Evolutionary conservation across 805 yeast genomes (phyloP).

Genomic region (Barnettozyma botsteinii): DNA sequence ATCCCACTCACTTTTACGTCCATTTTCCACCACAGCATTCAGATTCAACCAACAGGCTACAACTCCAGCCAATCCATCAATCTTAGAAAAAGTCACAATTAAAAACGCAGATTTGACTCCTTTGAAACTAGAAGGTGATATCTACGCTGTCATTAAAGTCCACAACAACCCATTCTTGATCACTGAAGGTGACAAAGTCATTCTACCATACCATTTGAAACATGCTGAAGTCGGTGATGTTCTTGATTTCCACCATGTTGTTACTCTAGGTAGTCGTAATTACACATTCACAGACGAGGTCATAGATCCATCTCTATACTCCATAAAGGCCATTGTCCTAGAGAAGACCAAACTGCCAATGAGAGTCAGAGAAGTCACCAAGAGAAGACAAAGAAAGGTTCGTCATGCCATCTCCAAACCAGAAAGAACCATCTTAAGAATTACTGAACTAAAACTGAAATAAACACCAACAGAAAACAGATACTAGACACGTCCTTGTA

Average conservation of each 20-base stretch:
- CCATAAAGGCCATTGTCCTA: conserved; percentile 70
- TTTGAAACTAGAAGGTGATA: conserved; percentile 57
- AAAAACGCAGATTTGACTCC: conserved; percentile 42
- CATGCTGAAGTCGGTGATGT: conserved; percentile 79
- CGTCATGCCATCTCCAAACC: conserved; percentile 63
- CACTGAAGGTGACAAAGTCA: conserved; percentile 82
- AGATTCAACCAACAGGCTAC: conserved; percentile 3
- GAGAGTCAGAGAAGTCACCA: conserved; percentile 65
- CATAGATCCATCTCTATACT: conserved; percentile 47
- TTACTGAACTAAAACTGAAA: conserved; percentile 61
- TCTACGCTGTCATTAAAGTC: conserved; percentile 78
- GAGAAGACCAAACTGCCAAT: conserved; percentile 82
- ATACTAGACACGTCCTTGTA: background rate
- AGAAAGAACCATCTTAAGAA: conserved; percentile 69
- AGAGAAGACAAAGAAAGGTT: conserved; percentile 73
- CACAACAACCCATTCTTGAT: conserved; percentile 84
- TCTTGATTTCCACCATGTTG: conserved; percentile 67
- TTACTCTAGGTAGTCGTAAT: conserved; percentile 80
- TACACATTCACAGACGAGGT: conserved; percentile 58
- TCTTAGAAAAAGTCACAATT: conserved; percentile 4
- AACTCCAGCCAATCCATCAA: conserved; percentile 1
- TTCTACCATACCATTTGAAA: conserved; percentile 72
- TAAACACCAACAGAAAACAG: too few species aligned
- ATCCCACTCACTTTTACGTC: background rate
- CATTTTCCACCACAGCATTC: background rate